Evolutionary conservation across 2,329 filamentous ascomycete species (phyloP), one percentile per base, ranked within the genome.

Genomic region (Colletotrichum tropicicola): DNA sequence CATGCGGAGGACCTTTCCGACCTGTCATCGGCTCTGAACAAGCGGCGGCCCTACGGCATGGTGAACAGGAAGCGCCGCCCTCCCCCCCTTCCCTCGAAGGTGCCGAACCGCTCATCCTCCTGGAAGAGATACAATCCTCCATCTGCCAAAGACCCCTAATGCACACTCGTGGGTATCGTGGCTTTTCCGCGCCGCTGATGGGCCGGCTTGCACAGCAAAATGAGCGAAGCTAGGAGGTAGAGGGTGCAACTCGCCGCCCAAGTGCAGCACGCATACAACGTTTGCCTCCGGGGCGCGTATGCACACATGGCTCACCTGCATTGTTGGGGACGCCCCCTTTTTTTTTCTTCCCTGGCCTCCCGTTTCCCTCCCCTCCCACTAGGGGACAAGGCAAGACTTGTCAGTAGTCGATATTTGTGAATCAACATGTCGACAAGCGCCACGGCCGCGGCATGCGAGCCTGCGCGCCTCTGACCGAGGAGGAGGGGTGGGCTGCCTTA

Each of bases 1-100:
- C 52, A 53, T 58, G 44, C 59, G 52, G 52, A 52, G 23, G 25
- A 17, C 19, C 41, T 41, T 65, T 21, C 59, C 59, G 52, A 66
- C 45, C 37, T 64, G 45, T 61, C 61, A 49, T 44, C 35, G 49
- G 49, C 8, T 13, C 35, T 60, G 37, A 21, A 44, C n/a, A 55
- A 28, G 59, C 37, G 25, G 35, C 44, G 32, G 30, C 55, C 55
- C 55, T 30, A 28, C 55, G 32, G 32, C 23, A 43, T 37, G 10
- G 41, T 53, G 19, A 25, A 19, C n/a, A 28, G 44, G 28, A 44
- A 53, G 49, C 48, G 48, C 48, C 48, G 48, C 19, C 6, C 15
- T 19, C 17, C 10, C 35, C 21, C 15, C 25, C 9, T 28, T 15
- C n/a, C 19, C 28, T 13, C 30, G 12, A 55, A 55, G 21, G 23